Evolutionary conservation across 2,329 filamentous ascomycete genomes (phyloP).

Genomic region (Pseudogymnoascus sp.): DNA sequence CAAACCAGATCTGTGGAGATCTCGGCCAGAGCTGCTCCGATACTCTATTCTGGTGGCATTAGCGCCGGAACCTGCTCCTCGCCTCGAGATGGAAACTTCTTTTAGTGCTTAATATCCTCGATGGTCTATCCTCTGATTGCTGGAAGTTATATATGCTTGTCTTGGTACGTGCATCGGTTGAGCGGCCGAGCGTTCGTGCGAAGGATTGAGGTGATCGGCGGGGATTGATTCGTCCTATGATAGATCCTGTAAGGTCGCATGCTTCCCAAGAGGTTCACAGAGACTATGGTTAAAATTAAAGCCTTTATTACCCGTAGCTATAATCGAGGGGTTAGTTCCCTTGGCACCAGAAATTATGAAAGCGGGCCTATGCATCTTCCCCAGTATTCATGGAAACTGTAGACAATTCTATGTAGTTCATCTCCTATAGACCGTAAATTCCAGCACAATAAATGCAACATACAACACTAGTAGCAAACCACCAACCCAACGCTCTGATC

Average conservation of each 20-base stretch:
- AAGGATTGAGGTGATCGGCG: neutral
- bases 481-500: constrained; percentile 29
- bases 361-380: too few species aligned
- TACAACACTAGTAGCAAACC: constrained; percentile 25
- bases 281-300: neutral
- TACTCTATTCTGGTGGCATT: neutral
- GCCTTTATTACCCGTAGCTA: too few species aligned
- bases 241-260: neutral
- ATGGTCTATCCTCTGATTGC: neutral
- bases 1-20: neutral
- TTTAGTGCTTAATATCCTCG: neutral
- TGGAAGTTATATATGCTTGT: neutral
- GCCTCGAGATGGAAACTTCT: neutral
- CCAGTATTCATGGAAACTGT: too few species aligned
- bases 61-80: neutral
- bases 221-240: neutral
- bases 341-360: too few species aligned
- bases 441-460: constrained; percentile 23
- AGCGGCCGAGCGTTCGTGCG: neutral
- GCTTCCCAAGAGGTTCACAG: neutral
- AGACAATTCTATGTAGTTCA: neutral
- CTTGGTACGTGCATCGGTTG: neutral
- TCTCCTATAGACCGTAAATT: neutral
- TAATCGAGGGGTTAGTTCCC: too few species aligned
- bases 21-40: neutral